phyloP scores from a whole-genome alignment of 495 filamentous ascomycete genomes.

The Xylaria sp. region DNA sequence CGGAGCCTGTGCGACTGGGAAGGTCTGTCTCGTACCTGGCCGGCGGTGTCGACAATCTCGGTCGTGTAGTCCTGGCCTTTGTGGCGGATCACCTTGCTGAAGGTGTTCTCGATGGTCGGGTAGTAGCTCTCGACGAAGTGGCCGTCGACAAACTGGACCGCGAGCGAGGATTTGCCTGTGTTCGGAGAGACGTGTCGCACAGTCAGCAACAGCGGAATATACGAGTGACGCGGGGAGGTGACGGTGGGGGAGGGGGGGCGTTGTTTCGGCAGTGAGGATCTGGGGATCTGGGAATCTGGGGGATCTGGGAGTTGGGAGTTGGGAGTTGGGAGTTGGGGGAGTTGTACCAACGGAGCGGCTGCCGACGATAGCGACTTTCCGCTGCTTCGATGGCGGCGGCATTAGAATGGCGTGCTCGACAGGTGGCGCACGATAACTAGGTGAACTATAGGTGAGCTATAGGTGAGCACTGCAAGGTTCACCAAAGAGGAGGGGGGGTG shows the following conservation, averaged over 20 bases:
- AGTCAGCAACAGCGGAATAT: constrained; percentile 8
- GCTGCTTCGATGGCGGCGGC: constrained; percentile 86
- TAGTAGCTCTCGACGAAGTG: constrained; percentile 99
- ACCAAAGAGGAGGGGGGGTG: background rate
- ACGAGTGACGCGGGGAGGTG: background rate
- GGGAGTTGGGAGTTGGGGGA: background rate
- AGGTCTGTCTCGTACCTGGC: constrained; percentile 70
- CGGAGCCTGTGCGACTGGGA: background rate
- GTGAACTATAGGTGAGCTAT: constrained; percentile 21
- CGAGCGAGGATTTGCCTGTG: constrained; percentile 95
- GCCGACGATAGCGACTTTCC: constrained; percentile 98
- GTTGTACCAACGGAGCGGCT: constrained; percentile 92
- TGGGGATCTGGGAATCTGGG: too few relatives aligned
- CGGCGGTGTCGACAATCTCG: constrained; percentile 98
- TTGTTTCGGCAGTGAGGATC: constrained; percentile 20
- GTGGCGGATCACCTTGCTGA: constrained; percentile 90
- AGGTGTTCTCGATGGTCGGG: constrained; percentile 98
- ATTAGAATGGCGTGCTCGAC: constrained; percentile 53
- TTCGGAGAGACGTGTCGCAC: constrained; percentile 3
- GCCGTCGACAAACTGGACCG: constrained; percentile 95
- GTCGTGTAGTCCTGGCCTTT: constrained; percentile 93
- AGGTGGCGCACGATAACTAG: constrained; percentile 29
- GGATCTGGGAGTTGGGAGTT: too few relatives aligned
- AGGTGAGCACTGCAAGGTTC: constrained; percentile 15
- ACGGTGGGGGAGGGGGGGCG: constrained; percentile 15